A percentile compares a stretch with the other conserved stretches of the same genome.
Evolutionary conservation across 2,329 filamentous ascomycete genomes (phyloP).

Genomic region (Neocucurbitaria cava): DNA sequence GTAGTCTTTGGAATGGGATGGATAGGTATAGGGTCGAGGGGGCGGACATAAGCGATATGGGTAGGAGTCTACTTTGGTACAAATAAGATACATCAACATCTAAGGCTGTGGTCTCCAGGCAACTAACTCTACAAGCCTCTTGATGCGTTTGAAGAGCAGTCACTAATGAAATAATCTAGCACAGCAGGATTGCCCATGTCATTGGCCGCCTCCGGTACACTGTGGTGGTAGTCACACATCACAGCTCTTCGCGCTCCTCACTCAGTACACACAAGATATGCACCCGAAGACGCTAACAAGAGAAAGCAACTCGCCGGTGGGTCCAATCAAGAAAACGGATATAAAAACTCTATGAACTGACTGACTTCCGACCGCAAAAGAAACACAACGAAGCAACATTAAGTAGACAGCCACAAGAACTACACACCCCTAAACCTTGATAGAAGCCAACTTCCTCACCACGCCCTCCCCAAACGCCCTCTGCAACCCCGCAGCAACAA

Average conservation of each 20-base stretch:
- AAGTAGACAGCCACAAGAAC: no score
- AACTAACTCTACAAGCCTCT: neutral
- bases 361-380: neutral
- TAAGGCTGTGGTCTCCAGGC: neutral
- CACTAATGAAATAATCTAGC: no score
- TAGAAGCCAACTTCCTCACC: slow-evolving; percentile 33
- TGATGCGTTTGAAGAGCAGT: neutral
- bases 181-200: no score
- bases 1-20: slow-evolving; percentile 8
- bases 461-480: slow-evolving; percentile 42
- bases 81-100: slow-evolving; percentile 16
- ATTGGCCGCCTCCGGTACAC: no score
- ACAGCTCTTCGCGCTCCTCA: no score
- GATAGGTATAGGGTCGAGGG: slow-evolving; percentile 17
- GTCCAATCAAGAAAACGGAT: no score
- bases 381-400: neutral
- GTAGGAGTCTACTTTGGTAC: slow-evolving; percentile 13
- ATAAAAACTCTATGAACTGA: no score
- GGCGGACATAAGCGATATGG: no score
- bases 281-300: no score
- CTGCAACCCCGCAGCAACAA: slow-evolving; percentile 38
- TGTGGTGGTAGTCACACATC: no score
- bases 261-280: no score
- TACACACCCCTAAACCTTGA: slow-evolving; percentile 28
- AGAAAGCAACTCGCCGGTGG: no score